Base-by-base conservation (phyloP, 2,329 filamentous ascomycete species). In the Thielaviopsis ethacetica region DNA sequence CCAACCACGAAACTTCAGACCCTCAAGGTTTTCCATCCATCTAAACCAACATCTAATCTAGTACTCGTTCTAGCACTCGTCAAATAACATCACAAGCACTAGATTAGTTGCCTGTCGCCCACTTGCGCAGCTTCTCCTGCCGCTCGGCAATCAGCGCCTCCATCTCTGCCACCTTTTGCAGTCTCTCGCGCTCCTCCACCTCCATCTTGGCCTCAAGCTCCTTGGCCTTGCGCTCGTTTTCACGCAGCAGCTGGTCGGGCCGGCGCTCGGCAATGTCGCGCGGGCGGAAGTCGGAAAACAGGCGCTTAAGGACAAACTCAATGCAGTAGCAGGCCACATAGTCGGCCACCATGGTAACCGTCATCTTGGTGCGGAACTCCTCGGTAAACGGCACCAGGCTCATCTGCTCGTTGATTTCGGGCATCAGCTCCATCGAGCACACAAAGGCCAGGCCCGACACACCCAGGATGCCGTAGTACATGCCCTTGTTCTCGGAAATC, bases 391-490 rank as follows among this genome's bases (percentile, higher is more conserved):
- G 88, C 4, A 98, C 93, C 0, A 98, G 83, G 68, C 86, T 89
- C 74, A 98, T 85, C 71, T 88, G 85, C 72, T 91, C 81, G 73
- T 97, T 98, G 71, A 98, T 83, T 69, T 97, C 93, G 2, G 93
- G 93, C 54, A 97, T 78, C 66, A 98, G 89, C 71, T 98, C 93
- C 1, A 91, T 94, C 6, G 91, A 91, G 73, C 91, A 96, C 53
- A 86, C 85, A 71, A 98, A 97, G 5, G 93, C 91, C 30, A 98
- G 87, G 50, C 78, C 89, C 0, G 89, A 88, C 17, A 96, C 91
- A 63, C 86, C 86, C 49, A 98, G 75, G 59, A 98, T 89, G 61
- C 93, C 93, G 78, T 87, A 98, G 76, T 93, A 98, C 93, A 98
- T 98, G 70, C 88, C 90, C 71, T 84, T 86, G 77, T 98, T 98